Evolutionary conservation across 2,329 filamentous ascomycete species (phyloP), one percentile per base, ranked within the genome.

Genomic region (Monilinia fructigena): DNA sequence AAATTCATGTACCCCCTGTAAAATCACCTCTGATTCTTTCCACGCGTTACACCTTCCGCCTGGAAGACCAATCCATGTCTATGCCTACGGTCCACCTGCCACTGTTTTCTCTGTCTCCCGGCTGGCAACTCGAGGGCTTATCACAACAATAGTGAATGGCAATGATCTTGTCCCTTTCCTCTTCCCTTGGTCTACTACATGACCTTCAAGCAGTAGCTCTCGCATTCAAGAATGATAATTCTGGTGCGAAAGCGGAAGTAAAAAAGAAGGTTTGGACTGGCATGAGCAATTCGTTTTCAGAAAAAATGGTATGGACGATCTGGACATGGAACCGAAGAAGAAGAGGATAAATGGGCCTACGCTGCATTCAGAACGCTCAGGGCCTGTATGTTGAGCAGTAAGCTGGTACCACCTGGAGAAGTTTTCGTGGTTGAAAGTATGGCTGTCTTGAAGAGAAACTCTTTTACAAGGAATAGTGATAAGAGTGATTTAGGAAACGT

Each of bases 401-500:
- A 92, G 73, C 81, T 93, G 2, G 78, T 92, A 56, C 90, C 90
- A 1, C 90, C 90, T 0, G 90, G 90, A 0, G 90, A 93, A 75
- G 88, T 93, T 0, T 92, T 93, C 73, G 80, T 87, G 2, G 82
- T 93, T 2, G 89, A 92, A 77, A 88, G 83, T 31, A 86, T 86
- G 74, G 82, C 82, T 11, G 89, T 91, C 4, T 78, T 92, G 68
- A 82, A 89, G 70, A 80, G 89, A 16, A 86, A 90, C 72, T 86
- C 88, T 0, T 89, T 90, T 83, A 73, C 76, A 72, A 67, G 65
- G 65, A 60, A 50, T 11, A 12, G 45, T 48, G 56, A 26, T 10
- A 38, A 18, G 56, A 38, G 28, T 1, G 20, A 38, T 14, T 28
- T 8, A 35, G 7, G 31, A 16, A 54, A 54, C 7, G 28, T 58